phyloP scores from a whole-genome alignment of 257 asterid genomes.

The Paraleonurus japonicus region DNA sequence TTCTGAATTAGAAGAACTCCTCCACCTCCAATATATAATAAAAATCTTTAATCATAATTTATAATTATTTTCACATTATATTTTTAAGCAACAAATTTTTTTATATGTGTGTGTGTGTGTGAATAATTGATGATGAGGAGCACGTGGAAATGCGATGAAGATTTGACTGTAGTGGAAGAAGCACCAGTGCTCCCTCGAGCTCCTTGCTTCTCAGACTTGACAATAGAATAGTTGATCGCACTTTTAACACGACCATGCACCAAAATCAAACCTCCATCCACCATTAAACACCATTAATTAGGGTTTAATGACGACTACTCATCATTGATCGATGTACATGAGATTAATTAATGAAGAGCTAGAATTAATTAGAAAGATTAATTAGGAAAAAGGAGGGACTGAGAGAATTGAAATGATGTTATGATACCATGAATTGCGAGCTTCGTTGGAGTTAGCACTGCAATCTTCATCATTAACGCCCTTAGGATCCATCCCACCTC shows the following conservation, averaged over 20 bases:
- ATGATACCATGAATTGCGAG: conserved; percentile 63
- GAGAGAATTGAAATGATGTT: not conserved
- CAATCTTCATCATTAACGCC: conserved; percentile 58
- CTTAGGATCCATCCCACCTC: conserved; percentile 56
- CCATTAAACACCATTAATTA: too few species aligned
- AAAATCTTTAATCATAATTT: not conserved
- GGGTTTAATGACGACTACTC: too few species aligned
- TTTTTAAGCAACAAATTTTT: not conserved
- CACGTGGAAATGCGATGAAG: conserved; percentile 14
- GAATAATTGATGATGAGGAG: too few species aligned
- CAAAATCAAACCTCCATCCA: not conserved
- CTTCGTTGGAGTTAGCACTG: conserved; percentile 53
- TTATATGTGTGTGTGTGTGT: too few species aligned
- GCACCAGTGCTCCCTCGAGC: conserved; percentile 32
- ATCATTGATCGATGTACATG: too few species aligned
- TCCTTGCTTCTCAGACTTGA: conserved; percentile 39
- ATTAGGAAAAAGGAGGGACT: not conserved
- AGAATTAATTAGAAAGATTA: not conserved
- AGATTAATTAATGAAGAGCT: not conserved
- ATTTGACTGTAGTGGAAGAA: conserved; percentile 44
- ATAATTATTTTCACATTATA: not conserved
- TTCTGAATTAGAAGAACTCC: conserved; percentile 51
- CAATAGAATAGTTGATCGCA: conserved; percentile 30
- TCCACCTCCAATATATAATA: conserved; percentile 56
- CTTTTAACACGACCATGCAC: conserved; percentile 25